Evolutionary conservation across 2,329 filamentous ascomycete genomes (phyloP), one percentile per base, ranked within the genome.

Genomic region (Fusarium praegraminearum): DNA sequence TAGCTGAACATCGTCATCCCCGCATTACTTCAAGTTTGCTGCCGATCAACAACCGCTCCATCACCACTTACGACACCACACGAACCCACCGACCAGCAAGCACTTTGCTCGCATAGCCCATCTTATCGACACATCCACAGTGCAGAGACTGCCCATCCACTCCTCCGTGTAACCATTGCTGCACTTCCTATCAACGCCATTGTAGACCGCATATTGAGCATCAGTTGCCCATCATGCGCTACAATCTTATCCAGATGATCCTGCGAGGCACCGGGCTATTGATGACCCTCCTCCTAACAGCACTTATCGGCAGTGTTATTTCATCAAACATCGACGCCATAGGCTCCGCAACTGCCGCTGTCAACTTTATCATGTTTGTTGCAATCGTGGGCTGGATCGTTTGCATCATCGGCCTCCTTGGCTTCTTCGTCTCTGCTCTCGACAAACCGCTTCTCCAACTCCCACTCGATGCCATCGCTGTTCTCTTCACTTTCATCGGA

Each of bases 291-390:
- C 79, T 89, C 69, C 78, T 84, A 57, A 87, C 86, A 4, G 86
- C 83, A 35, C 83, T 89, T 59, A 82, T 88, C 69, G 87, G 87
- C 74, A 89, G 88, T 69, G 83, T 88, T 73, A 87, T 89, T 63
- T 84, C 84, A 52, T 79, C 63, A 74, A 86, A 86, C 75, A 73
- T 80, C 53, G 76, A 82, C 72, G 83, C 82, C 54, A 76, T 81
- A 22, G 74, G 73, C 24, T 79, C 81, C 15, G 82, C 82, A 63
- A 78, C 74, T 64, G 79, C 83, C n/a, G 81, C 85, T 69, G 77
- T 89, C 78, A 88, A 89, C 81, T 89, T 87, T 76, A 83, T 87
- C 79, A 90, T 94, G 83, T 94, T 94, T 78, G 87, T 90, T 69
- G 83, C 87, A 36, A 86, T 87, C 1, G 83, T 92, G 67, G 85